Evolutionary conservation across 148 eudicot genomes (phyloP), one percentile per base, ranked within the genome.

Genomic region (Arctostaphylos glauca): DNA sequence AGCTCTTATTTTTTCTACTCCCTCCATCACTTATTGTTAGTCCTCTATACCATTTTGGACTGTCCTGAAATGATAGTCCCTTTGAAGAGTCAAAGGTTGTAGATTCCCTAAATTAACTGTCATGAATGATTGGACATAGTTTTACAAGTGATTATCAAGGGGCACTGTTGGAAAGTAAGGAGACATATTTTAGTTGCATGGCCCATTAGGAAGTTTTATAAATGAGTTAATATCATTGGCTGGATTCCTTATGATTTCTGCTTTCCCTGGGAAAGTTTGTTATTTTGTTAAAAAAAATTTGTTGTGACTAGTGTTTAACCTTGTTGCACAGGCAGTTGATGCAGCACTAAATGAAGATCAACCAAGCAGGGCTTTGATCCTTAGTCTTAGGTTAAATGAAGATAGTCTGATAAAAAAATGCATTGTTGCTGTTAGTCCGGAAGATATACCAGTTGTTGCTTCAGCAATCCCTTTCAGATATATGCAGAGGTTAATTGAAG

Each of bases 341-440:
- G 93, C 85, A 58, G 99, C 98, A 78, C 89, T 96, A 5, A 81
- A 77, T 76, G 98, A 93, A 84, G 89, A 89, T 86, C 94, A 96
- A 86, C 86, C 89, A 14, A 90, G 89, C 87, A 90, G 94, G 88
- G 98, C 99, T 75, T 79, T 96, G 81, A 89, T 94, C 79, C 95
- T 96, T 53, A 94, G 99, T 67, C 94, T 96, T 16, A 90, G 98
- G 60, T 80, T 96, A 81, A 96, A 96, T 52, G 98, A 96, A 87
- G 99, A 96, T 84, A 68, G 86, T 52, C 86, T 92, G 12, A 86
- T 96, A 7, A 96, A 92, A 84, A 92, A 93, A 83, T 94, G 97
- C 66, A 89, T 96, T 25, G 76, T 94, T 81, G 76, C 93, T 77
- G 93, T 96, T 56, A 77, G 80, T 80, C 98, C 99, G 31, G 90